Evolutionary conservation across 148 eudicot species (phyloP).

Genomic region (Chenopodium album): DNA sequence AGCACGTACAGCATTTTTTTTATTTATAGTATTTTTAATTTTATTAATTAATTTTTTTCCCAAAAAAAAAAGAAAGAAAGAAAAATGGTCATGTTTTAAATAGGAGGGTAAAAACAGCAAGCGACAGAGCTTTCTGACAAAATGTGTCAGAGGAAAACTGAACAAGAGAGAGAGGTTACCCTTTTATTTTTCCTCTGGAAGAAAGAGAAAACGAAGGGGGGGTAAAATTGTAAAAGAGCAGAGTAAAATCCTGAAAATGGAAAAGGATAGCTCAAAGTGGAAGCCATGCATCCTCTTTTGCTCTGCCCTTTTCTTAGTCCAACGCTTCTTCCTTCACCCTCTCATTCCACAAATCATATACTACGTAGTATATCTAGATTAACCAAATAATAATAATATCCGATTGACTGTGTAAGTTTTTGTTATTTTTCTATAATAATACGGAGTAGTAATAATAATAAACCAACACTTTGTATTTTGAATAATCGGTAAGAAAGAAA

Average conservation of each 20-base stretch:
- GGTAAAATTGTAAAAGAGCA: neutral
- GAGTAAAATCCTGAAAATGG: neutral
- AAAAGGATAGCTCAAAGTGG: neutral
- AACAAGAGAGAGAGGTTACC: neutral
- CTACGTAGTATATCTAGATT: too few relatives aligned
- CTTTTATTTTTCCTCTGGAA: neutral
- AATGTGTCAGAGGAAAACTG: constrained; percentile 12
- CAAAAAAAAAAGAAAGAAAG: neutral
- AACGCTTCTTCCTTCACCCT: constrained; percentile 4
- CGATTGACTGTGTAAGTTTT: too few relatives aligned
- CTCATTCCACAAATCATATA: too few relatives aligned
- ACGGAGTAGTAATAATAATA: too few relatives aligned
- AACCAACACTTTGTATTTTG: too few relatives aligned
- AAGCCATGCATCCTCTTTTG: neutral
- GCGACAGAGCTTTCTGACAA: constrained; percentile 14
- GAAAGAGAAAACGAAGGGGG: neutral
- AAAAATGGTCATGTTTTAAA: neutral
- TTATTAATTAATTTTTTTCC: too few relatives aligned
- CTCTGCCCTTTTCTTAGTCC: neutral
- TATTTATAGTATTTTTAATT: too few relatives aligned
- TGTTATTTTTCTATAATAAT: too few relatives aligned
- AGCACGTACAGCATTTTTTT: too few relatives aligned
- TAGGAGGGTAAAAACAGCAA: constrained; percentile 17
- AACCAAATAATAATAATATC: too few relatives aligned
- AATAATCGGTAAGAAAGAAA: too few relatives aligned